Base-by-base conservation (phyloP, 75 land plant species). In the Picea sitchensis region DNA sequence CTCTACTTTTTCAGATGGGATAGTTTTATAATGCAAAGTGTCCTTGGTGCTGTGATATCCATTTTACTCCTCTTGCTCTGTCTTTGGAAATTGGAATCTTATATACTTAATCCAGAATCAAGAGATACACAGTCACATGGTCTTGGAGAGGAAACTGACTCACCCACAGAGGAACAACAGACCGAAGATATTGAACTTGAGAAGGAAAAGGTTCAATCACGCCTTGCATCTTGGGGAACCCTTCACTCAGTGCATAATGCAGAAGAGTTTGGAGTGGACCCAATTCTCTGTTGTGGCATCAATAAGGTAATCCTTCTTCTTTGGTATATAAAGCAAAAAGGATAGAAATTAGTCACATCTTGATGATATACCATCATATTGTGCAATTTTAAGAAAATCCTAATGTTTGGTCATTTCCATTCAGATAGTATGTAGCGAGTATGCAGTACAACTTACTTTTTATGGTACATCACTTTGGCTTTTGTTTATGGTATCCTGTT, bases 141-240 rank as follows among this genome's bases (percentile, higher is more conserved):
- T 26, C 17, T 67, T 38, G 76, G 56, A 73, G 68, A 57, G 59
- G 41, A 69, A 67, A 32, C 72, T 30, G 59, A 41, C 5, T 56
- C 61, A 59, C 34, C 57, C 47, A 57, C 13, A 60, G 83, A 78
- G 73, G 72, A 59, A 47, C 75, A 67, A 47, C 61, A 44, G 32
- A 54, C 26, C 60, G 64, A 72, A 59, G 84, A 83, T 60, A 23
- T 83, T 72, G 76, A 73, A n/a, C 65, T 57, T 47, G 84, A 83
- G 65, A 83, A 83, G 61, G 82, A 83, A 67, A 79, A 81, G 65
- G 82, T 83, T 54, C 82, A 71, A 72, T 59, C 83, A 41, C 41
- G 59, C 51, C 75, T 78, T 47, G 58, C 81, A 34, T 64, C 77
- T 61, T 59, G 65, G 84, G 82, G 60, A 76, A 72, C 63, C 34